phyloP scores from a whole-genome alignment of 2,329 filamentous ascomycete species.

The Aspergillus fumigatiaffinis region DNA sequence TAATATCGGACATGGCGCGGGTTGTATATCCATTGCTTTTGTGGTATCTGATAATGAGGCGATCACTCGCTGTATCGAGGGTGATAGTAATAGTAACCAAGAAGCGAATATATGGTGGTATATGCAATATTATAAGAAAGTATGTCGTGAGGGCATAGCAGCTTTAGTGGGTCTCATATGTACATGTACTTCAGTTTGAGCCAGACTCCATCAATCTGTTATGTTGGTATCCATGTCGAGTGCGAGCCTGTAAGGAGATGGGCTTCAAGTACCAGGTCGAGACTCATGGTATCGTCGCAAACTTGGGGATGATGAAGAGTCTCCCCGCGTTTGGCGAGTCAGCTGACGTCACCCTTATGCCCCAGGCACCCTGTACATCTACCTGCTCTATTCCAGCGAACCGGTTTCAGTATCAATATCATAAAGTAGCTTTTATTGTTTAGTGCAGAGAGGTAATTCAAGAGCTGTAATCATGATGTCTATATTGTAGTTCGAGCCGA shows the following conservation, averaged over 20 bases:
- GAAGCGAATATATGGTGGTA: not conserved
- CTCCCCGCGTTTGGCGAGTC: not conserved
- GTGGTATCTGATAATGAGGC: not conserved
- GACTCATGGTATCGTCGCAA: not conserved
- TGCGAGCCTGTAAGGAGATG: not conserved
- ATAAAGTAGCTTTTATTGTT: not conserved
- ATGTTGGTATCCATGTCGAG: not conserved
- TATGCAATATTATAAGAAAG: not conserved
- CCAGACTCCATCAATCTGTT: not conserved
- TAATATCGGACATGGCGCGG: slow-evolving; percentile 12
- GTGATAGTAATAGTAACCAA: not conserved
- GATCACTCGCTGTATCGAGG: not conserved
- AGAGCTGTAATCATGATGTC: not conserved
- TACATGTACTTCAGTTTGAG: not conserved
- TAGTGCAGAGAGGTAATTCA: too few relatives aligned
- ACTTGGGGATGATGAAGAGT: not conserved
- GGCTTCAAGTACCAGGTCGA: not conserved
- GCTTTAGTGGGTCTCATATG: not conserved
- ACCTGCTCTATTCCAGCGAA: not conserved
- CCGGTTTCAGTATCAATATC: not conserved
- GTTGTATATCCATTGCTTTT: not conserved
- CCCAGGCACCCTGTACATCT: not conserved
- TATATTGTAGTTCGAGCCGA: not conserved
- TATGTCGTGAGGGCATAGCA: not conserved
- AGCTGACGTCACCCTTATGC: not conserved